A percentile compares a stretch with the other conserved stretches of the same genome.
Evolutionary conservation across 306 rosid genomes (phyloP).

Genomic region (Geum urbanum): DNA sequence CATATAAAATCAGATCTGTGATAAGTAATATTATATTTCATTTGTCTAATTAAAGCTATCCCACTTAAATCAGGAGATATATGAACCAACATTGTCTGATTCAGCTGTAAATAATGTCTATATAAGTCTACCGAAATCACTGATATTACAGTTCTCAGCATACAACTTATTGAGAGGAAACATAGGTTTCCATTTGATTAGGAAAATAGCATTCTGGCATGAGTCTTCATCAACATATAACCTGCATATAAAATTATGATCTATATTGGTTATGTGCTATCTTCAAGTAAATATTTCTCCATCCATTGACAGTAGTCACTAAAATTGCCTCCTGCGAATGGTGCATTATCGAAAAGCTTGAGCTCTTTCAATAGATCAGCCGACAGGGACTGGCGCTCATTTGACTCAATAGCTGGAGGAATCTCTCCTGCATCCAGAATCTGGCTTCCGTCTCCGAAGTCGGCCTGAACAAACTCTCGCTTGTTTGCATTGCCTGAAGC

Average conservation of each 20-base stretch:
- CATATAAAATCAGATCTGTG: not conserved
- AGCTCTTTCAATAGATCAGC: constrained; percentile 18
- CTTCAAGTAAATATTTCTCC: not conserved
- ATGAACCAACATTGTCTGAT: not conserved
- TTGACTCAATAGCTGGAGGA: constrained; percentile 19
- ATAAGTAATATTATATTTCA: not conserved
- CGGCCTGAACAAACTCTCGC: constrained; percentile 4
- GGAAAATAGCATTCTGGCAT: not conserved
- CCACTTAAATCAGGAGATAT: not conserved
- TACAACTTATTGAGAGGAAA: not conserved
- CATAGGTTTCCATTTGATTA: not conserved
- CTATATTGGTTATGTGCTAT: not conserved
- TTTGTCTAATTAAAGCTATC: not conserved
- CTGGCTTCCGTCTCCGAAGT: constrained; percentile 18
- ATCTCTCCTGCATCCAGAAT: constrained; percentile 2
- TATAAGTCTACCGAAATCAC: not conserved
- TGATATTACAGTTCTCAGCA: not conserved
- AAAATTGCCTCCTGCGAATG: constrained; percentile 11
- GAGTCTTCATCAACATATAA: too few relatives aligned
- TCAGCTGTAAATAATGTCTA: not conserved
- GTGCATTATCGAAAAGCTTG: constrained; percentile 5
- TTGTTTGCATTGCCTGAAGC: not conserved
- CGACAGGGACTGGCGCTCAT: constrained; percentile 18
- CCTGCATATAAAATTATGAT: not conserved
- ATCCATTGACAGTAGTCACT: constrained; percentile 15